Evolutionary conservation across 1,284 basidiomycete species (phyloP).

Genomic region (Irpex sp.): DNA sequence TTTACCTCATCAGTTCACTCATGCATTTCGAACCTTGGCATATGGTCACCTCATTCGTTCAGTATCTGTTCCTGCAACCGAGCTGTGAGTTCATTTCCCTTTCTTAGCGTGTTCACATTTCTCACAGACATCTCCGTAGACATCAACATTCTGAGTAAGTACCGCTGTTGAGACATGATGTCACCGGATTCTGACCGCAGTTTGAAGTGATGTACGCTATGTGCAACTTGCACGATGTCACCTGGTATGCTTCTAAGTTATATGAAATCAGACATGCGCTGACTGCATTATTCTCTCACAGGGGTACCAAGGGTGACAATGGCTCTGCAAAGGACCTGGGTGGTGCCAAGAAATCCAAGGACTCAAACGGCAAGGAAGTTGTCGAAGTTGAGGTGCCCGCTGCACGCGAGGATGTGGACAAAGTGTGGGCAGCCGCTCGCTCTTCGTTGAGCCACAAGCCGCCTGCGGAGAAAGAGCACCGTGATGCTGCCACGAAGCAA

Average conservation of each 20-base stretch:
- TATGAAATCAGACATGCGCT: slow-evolving; percentile 6
- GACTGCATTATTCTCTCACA: slow-evolving; percentile 13
- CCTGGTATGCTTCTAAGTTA: slow-evolving; percentile 48
- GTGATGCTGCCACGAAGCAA: slow-evolving; percentile 86
- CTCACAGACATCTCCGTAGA: slow-evolving; percentile 38
- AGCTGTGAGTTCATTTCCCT: slow-evolving; percentile 46
- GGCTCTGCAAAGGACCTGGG: slow-evolving; percentile 83
- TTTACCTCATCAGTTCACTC: slow-evolving; percentile 84
- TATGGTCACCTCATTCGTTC: slow-evolving; percentile 88
- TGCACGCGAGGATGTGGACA: slow-evolving; percentile 81
- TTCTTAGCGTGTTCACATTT: slow-evolving; percentile 7
- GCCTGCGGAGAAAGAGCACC: slow-evolving; percentile 72
- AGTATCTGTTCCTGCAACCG: slow-evolving; percentile 80
- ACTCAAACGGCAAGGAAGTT: slow-evolving; percentile 78
- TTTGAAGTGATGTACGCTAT: slow-evolving; percentile 80
- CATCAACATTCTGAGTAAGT: slow-evolving; percentile 81
- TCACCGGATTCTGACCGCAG: background rate
- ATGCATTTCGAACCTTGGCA: slow-evolving; percentile 92
- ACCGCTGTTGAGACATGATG: background rate
- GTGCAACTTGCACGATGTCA: slow-evolving; percentile 89
- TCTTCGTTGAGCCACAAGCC: slow-evolving; percentile 63
- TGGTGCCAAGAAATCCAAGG: slow-evolving; percentile 83
- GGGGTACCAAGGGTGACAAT: slow-evolving; percentile 92
- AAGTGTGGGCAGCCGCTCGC: slow-evolving; percentile 75
- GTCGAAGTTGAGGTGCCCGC: slow-evolving; percentile 85